phyloP scores from a whole-genome alignment of 1,284 basidiomycete genomes.

The Ustilago esculenta region DNA sequence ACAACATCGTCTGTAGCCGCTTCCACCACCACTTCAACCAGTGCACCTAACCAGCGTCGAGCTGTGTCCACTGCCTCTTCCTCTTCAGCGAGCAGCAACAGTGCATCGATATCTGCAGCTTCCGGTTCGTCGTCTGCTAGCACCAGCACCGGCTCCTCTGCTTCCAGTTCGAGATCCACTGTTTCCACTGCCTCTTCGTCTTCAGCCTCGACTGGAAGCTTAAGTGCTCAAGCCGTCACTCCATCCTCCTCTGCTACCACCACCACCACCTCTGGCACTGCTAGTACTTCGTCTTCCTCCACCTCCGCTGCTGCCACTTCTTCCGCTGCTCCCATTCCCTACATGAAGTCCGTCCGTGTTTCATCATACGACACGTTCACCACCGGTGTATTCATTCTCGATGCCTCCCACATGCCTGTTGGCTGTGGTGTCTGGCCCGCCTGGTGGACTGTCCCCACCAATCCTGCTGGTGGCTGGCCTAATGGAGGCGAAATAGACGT shows the following conservation, averaged over 20 bases:
- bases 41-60: slow-evolving; percentile 8
- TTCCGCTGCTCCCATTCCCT: slow-evolving; percentile 25
- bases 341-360: slow-evolving; percentile 45
- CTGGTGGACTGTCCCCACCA: slow-evolving; percentile 54
- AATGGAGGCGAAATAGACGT: slow-evolving; percentile 60
- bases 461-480: slow-evolving; percentile 51
- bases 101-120: slow-evolving; percentile 1
- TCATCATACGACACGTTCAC: slow-evolving; percentile 49
- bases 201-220: neutral
- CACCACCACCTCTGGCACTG: neutral
- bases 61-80: slow-evolving; percentile 5
- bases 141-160: neutral
- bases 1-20: slow-evolving; percentile 6
- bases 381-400: slow-evolving; percentile 50
- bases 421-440: slow-evolving; percentile 62
- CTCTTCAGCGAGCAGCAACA: neutral
- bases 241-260: slow-evolving; percentile 4
- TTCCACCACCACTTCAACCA: slow-evolving; percentile 4
- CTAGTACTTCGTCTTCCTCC: slow-evolving; percentile 4
- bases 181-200: slow-evolving; percentile 5
- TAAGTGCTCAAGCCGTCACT: neutral
- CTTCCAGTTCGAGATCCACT: slow-evolving; percentile 1
- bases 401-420: slow-evolving; percentile 46
- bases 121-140: slow-evolving; percentile 1
- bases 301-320: slow-evolving; percentile 18